phyloP scores from a whole-genome alignment of 768 basidiomycete species.

The Solioccasus polychromus region DNA sequence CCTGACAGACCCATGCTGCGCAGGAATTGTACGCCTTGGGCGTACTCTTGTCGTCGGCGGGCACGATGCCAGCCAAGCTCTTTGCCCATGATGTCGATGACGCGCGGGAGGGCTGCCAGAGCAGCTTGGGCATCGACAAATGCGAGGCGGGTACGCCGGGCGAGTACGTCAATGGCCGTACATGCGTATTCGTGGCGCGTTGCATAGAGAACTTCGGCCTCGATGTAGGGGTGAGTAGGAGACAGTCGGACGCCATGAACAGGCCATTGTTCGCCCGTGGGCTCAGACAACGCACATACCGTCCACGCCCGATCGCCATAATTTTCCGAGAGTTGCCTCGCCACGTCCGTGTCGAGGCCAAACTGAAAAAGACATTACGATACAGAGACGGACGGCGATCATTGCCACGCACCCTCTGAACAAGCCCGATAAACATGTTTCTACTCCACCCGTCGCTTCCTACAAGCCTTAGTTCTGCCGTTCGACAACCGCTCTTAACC shows the following conservation, averaged over 20 bases:
- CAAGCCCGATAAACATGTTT: conserved; percentile 95
- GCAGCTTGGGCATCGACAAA: conserved; percentile 87
- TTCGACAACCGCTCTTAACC: conserved; percentile 65
- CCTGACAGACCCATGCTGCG: conserved; percentile 76
- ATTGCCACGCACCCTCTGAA: conserved; percentile 66
- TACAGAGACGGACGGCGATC: too few relatives aligned
- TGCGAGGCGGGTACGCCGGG: too few relatives aligned
- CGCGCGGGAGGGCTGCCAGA: conserved; percentile 76
- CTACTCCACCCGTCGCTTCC: conserved; percentile 93
- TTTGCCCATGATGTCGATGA: conserved; percentile 88
- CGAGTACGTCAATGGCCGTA: too few relatives aligned
- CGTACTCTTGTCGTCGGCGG: conserved; percentile 59
- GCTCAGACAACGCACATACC: conserved; percentile 75
- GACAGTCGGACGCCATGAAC: conserved; percentile 75
- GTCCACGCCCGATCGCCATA: conserved; percentile 97
- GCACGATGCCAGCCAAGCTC: conserved; percentile 75
- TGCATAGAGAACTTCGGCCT: conserved; percentile 91
- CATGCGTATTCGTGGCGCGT: conserved; percentile 87
- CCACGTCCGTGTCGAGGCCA: conserved; percentile 87
- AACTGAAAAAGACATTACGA: conserved; percentile 54
- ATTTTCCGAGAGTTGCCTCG: conserved; percentile 87
- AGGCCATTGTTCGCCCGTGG: conserved; percentile 82
- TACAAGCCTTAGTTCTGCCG: conserved; percentile 76
- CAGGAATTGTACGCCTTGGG: conserved; percentile 61
- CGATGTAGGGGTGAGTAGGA: conserved; percentile 80